Evolutionary conservation across 73 alveolate species (phyloP).

Genomic region (Symbiodinium pilosum): DNA sequence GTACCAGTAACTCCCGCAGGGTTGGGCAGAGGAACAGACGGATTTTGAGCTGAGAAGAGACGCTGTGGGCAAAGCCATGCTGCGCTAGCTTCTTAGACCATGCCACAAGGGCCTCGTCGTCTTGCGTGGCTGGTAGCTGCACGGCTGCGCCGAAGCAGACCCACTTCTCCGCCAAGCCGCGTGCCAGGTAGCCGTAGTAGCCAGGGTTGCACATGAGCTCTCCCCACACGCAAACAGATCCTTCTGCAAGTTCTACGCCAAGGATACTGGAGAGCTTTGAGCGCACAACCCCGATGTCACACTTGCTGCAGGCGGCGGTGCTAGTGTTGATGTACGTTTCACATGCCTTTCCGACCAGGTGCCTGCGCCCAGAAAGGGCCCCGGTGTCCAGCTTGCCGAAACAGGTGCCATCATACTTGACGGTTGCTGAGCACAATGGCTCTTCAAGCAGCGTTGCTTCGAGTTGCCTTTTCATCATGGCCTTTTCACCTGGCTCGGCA

Average conservation of each 20-base stretch:
- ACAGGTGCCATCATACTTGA: constrained; percentile 66
- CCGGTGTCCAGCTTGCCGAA: constrained; percentile 78
- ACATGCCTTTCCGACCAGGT: not conserved
- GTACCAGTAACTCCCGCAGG: not conserved
- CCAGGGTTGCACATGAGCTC: constrained; percentile 92
- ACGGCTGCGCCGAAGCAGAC: constrained; percentile 41
- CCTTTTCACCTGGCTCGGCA: not conserved
- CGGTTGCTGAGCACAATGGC: constrained; percentile 42
- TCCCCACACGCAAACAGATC: constrained; percentile 60
- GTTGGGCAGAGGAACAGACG: constrained; percentile 44
- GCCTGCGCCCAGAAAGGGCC: constrained; percentile 36
- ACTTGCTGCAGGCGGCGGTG: constrained; percentile 4
- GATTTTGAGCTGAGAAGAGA: not conserved
- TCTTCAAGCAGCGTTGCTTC: constrained; percentile 1
- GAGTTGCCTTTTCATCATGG: not conserved
- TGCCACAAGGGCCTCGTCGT: not conserved
- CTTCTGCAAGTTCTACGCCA: not conserved
- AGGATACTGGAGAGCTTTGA: constrained; percentile 27
- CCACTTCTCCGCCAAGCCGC: constrained; percentile 39
- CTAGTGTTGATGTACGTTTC: constrained; percentile 41
- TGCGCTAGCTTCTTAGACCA: not conserved
- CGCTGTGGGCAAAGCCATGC: constrained; percentile 50
- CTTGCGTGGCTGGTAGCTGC: not conserved
- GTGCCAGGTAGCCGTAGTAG: constrained; percentile 42
- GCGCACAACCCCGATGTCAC: not conserved